Base-by-base conservation (phyloP, 2,329 filamentous ascomycete genomes). In the Penicillium palitans region DNA sequence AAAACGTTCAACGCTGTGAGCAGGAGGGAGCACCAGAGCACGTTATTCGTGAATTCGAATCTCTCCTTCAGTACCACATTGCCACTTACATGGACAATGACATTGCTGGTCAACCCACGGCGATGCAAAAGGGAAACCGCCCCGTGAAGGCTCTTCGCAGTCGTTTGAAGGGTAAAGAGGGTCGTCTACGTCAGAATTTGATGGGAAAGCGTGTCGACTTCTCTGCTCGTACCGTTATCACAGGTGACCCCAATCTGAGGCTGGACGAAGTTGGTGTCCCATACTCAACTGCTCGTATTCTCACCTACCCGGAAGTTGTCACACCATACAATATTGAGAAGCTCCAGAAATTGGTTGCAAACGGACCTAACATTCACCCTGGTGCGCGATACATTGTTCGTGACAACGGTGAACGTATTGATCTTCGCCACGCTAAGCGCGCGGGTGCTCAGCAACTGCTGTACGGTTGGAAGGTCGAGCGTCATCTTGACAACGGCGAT, bases 131-230 rank as follows among this genome's bases (percentile, higher is more conserved):
- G 82, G 96, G 92, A 57, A 96, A 96, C 48, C 88, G 96, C 71
- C 93, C 96, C 0, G 90, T 99, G 66, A 99, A 99, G 80, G 92
- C 95, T 17, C 96, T 99, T 65, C 90, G 96, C 69, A 92, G 92
- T 61, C 93, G 95, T 78, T 83, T 99, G 74, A 99, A 99, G 87
- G 96, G 96, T 63, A 99, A 99, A 79, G 95, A 99, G 74, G 95
- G 95, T 67, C 92, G 95, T 83, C 86, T 99, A 25, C 89, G 95
- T 80, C 95, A 96, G 73, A 99, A 99, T 78, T 82, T 99, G 83
- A 99, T 99, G 96, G 95, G 95, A 64, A 99, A 99, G 80, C 92
- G 93, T 86, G 95, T 99, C 61, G 95, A 99, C 74, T 99, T 99
- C 72, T 99, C 96, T 0, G 96, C 96, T 39, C 95, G 95, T 88